Base-by-base conservation (phyloP, 805 yeast species). In the Metschnikowia dekortorum region DNA sequence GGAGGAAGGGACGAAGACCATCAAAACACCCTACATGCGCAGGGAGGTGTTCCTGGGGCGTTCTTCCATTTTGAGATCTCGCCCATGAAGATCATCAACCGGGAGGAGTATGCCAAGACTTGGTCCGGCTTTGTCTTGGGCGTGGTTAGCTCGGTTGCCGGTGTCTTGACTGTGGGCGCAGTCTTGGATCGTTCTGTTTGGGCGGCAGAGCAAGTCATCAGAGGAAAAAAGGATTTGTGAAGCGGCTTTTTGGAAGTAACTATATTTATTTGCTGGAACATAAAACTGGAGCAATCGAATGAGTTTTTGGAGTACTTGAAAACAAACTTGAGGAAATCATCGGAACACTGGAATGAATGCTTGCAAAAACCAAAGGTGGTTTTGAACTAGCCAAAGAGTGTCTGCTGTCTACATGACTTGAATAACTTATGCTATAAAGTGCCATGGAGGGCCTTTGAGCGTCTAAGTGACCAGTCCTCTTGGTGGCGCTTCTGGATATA, bases 1-100 rank as follows among this genome's bases (percentile, higher is more conserved):
- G 98, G 98, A 16, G 99, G 98, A 32, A 76, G 85, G 52, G 99
- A 92, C 63, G 86, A 79, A 22, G 97, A 92, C 64, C 96, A 94
- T 68, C 91, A 90, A 41, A 84, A 89, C 65, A 89, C 97, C 0
- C 55, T 84, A 26, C 94, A 87, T 56, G 80, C 85, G 2, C 73
- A 81, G 49, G 97, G 97, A 14, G 99, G 99, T 7, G 73, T 86
- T 13, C 98, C 99, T 0, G 97, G 97, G 4, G 77, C 90, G 3
- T 89, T 83, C 66, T 81, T 94, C 71, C 75, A 84, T 60, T 91
- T 91, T 69, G 98, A 94, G 61, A 90, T 94, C 66, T 84, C 96
- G 50, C 96, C 98, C 9, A 75, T 94, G 74, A 89, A 90, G 64
- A 90, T 94, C 46, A 87, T 91, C 61, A 89, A 92, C 69, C 77